Base-by-base conservation (phyloP, 2,329 filamentous ascomycete genomes). In the Tolypocladium sp. region DNA sequence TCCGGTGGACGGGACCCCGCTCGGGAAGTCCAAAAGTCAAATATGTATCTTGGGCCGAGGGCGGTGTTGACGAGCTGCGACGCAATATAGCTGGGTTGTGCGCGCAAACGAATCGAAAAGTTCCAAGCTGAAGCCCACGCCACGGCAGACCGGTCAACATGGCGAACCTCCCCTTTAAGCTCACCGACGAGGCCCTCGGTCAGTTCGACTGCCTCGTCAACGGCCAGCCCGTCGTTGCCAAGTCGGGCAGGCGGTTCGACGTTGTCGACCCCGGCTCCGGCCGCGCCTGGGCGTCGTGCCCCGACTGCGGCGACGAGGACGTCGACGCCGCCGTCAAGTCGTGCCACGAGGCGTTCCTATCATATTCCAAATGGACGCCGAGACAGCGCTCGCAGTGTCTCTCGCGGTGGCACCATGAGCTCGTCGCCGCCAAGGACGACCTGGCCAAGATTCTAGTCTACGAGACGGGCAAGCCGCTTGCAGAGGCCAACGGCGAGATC, bases 381-480 rank as follows among this genome's bases (percentile, higher is more conserved):
- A 68, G 73, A 42, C 58, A 62, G 62, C 67, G 75, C 20, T 71
- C 73, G 6, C 65, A 74, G 53, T 67, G 68, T 13, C 66, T 78
- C 6, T 62, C 70, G 3, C 64, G 63, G 13, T 77, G 75, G 75
- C 69, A 75, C 60, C 59, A 64, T 2, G 68, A 75, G 8, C 74
- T 78, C 57, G 58, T 66, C 0, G 68, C 63, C 4, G 65, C 71
- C 5, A 68, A 70, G n/a, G 67, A 72, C 5, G 76, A 78, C 56
- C 58, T 79, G 4, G 75, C 76, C 0, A 70, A 63, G 40, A 66
- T 78, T 4, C 58, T 79, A 1, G 72, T 74, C 2, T 69, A 73
- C 61, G 81, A 86, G 68, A 85, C 82, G 0, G 83, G 83, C 3
- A 85, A 85, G 63, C 81, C 83, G 2, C 70, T 83, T 0, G 68